Conservation (phyloP, 2,329 filamentous ascomycete genomes). For the Pseudocercospora fuligena region DNA sequence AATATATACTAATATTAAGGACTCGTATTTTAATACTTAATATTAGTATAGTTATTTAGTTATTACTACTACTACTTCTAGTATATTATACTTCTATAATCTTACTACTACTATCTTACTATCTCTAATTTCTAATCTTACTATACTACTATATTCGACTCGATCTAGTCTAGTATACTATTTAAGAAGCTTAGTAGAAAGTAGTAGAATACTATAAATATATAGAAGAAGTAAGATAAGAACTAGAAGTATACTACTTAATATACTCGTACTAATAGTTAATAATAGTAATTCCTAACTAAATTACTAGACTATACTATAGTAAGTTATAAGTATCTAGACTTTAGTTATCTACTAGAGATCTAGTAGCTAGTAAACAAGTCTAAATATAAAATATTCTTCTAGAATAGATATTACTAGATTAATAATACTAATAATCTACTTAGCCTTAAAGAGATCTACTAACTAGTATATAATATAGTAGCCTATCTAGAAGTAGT, state of each 20-base stretch:
- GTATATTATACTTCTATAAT: background rate
- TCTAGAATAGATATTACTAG: background rate
- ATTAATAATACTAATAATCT: background rate
- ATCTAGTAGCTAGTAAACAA: background rate
- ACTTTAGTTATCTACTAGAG: background rate
- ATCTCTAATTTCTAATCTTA: too few relatives aligned
- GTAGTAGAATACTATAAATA: background rate
- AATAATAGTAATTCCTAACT: background rate
- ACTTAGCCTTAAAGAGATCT: background rate
- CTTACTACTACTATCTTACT: too few relatives aligned
- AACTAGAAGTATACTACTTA: too few relatives aligned
- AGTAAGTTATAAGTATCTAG: background rate
- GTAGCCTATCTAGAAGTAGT: background rate
- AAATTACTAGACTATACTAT: background rate
- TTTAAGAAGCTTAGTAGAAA: background rate
- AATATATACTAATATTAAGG: too few relatives aligned
- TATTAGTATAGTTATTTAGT: too few relatives aligned
- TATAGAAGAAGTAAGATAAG: background rate
- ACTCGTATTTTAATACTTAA: too few relatives aligned
- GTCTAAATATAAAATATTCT: background rate
- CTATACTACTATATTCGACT: too few relatives aligned
- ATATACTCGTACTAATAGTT: too few relatives aligned
- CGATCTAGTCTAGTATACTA: too few relatives aligned
- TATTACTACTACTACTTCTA: background rate
- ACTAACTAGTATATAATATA: background rate